Conservation (phyloP, 1,284 basidiomycete species). For the Stereum hirsutum region DNA sequence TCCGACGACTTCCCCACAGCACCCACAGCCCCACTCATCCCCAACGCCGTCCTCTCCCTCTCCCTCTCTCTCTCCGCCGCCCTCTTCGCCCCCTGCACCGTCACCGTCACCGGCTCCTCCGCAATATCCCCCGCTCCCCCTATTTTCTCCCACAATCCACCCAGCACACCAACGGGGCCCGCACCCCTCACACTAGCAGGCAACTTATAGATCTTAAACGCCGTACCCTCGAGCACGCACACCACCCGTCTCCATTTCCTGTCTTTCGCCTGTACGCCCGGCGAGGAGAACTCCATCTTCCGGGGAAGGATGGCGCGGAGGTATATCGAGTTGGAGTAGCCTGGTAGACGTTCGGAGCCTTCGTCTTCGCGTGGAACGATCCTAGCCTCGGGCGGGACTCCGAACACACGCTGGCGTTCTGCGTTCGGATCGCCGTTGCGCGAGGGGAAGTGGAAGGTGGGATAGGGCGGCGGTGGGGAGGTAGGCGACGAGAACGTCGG, state of each 20-base stretch:
- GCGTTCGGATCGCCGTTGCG: slow-evolving; percentile 24
- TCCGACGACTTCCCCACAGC: no score
- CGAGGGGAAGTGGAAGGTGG: slow-evolving; percentile 16
- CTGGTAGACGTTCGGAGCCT: slow-evolving; percentile 74
- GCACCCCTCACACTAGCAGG: slow-evolving; percentile 38
- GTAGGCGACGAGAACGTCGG: slow-evolving; percentile 40
- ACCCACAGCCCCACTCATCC: no score
- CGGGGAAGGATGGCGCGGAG: slow-evolving; percentile 81
- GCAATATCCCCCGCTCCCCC: slow-evolving; percentile 59
- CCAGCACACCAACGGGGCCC: slow-evolving; percentile 40
- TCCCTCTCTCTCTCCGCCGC: slow-evolving; percentile 12
- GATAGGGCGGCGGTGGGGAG: slow-evolving; percentile 45
- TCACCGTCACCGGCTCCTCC: slow-evolving; percentile 11
- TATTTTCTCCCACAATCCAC: slow-evolving; percentile 68
- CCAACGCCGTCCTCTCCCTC: slow-evolving; percentile 10
- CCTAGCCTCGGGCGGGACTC: no score
- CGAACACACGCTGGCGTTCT: no score
- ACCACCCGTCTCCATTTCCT: slow-evolving; percentile 87
- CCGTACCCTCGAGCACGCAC: slow-evolving; percentile 90
- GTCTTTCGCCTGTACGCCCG: slow-evolving; percentile 83
- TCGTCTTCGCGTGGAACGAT: slow-evolving; percentile 51
- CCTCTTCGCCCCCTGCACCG: slow-evolving; percentile 14
- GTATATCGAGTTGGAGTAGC: slow-evolving; percentile 79
- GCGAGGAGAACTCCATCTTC: slow-evolving; percentile 89
- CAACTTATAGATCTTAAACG: slow-evolving; percentile 77